Conservation (phyloP, 306 rosid species). For the Cercis canadensis region DNA sequence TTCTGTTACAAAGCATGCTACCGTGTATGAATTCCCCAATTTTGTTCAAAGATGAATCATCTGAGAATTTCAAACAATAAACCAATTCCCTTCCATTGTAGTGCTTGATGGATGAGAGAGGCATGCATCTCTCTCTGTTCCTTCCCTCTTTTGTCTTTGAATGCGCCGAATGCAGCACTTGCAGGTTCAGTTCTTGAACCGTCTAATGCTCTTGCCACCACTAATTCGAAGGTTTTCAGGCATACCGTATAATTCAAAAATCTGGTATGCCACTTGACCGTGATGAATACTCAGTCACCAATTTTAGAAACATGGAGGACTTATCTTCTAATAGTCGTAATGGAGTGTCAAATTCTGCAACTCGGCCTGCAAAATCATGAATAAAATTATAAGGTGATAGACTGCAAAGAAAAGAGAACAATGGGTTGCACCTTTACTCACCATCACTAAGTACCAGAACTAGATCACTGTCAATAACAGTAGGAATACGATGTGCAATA, state of each 20-base stretch:
- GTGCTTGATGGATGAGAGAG: constrained; percentile 19
- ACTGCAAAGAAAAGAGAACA: background rate
- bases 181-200: constrained; percentile 13
- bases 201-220: constrained; percentile 46
- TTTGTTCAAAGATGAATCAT: constrained; percentile 39
- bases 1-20: constrained; percentile 34
- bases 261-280: constrained; percentile 77
- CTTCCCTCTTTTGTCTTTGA: constrained; percentile 25
- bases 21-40: constrained; percentile 46
- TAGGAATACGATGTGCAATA: constrained; percentile 93
- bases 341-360: constrained; percentile 86
- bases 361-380: constrained; percentile 68
- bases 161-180: constrained; percentile 31
- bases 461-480: constrained; percentile 88
- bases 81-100: constrained; percentile 32
- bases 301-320: constrained; percentile 88
- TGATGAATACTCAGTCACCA: constrained; percentile 84
- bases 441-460: constrained; percentile 93
- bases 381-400: constrained; percentile 5
- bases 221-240: constrained; percentile 29
- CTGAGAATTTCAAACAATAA: constrained; percentile 35
- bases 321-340: constrained; percentile 74
- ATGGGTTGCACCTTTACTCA: constrained; percentile 40
- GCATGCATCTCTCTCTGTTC: constrained; percentile 22
- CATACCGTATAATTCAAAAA: constrained; percentile 50